phyloP scores from a whole-genome alignment of 306 rosid species.

The Lagenaria siceraria region DNA sequence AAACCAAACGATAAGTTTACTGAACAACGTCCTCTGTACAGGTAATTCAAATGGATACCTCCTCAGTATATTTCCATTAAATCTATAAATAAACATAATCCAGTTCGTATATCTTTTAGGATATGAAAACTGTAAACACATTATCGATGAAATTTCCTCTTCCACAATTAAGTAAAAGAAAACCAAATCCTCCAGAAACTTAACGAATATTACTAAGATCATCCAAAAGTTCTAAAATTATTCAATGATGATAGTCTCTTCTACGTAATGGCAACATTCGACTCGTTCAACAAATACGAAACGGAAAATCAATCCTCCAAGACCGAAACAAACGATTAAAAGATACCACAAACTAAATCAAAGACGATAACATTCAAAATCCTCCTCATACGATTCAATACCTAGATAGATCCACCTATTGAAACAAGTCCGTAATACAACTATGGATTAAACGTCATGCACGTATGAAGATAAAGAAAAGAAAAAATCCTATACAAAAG shows the following conservation, averaged over 20 bases:
- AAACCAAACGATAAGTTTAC: background rate
- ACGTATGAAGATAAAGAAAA: background rate
- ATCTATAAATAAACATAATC: background rate
- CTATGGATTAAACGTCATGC: background rate
- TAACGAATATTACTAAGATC: background rate
- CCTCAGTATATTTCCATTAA: background rate
- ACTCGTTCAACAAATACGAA: background rate
- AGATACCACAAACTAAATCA: background rate
- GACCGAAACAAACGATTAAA: background rate
- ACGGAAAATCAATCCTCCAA: background rate
- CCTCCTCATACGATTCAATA: background rate
- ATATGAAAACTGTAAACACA: background rate
- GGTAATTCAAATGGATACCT: background rate
- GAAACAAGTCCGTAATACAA: background rate
- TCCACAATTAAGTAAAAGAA: background rate
- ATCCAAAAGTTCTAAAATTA: background rate
- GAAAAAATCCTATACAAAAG: background rate
- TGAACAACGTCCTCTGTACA: background rate
- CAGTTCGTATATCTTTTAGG: background rate
- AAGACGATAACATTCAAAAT: background rate
- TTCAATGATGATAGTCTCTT: background rate
- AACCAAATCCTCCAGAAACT: background rate
- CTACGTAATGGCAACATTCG: background rate
- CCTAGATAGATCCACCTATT: background rate
- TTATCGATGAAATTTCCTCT: background rate